A percentile compares a stretch with the other conserved stretches of the same genome.
These are phyloP conservation scores for Umbilicaria muhlenbergii DNA, from an alignment of 495 filamentous ascomycete species.

Conservation along the genomic window DNA sequence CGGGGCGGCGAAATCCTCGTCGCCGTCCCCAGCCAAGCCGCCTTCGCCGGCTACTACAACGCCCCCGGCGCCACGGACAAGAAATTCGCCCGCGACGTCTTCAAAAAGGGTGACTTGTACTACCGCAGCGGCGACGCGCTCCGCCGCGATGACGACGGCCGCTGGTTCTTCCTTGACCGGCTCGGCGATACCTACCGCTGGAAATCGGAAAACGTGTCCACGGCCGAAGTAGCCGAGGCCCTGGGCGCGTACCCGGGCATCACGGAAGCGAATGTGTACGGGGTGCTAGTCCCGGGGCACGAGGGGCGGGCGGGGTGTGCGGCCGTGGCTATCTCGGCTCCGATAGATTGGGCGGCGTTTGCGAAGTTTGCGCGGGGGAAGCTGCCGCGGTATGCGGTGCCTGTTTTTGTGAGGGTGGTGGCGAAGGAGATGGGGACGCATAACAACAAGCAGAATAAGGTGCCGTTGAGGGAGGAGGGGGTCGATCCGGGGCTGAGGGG, in stretches of 20 bases:
- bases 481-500: slow-evolving; percentile 39
- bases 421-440: slow-evolving; percentile 35
- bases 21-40: slow-evolving; percentile 36
- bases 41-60: slow-evolving; percentile 56
- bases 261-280: slow-evolving; percentile 66
- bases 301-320: slow-evolving; percentile 62
- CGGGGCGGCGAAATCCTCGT: slow-evolving; percentile 66
- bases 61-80: slow-evolving; percentile 49
- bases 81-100: slow-evolving; percentile 57
- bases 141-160: slow-evolving; percentile 44
- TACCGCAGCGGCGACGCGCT: slow-evolving; percentile 65
- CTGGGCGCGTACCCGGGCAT: slow-evolving; percentile 51
- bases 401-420: slow-evolving; percentile 54
- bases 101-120: slow-evolving; percentile 57
- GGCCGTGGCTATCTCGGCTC: slow-evolving; percentile 29
- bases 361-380: slow-evolving; percentile 35
- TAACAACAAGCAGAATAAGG: slow-evolving; percentile 78
- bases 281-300: slow-evolving; percentile 51
- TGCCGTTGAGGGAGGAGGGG: slow-evolving; percentile 53
- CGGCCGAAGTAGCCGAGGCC: slow-evolving; percentile 56
- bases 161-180: slow-evolving; percentile 67
- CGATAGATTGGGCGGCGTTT: slow-evolving; percentile 37
- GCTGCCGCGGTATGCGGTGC: slow-evolving; percentile 62
- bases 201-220: slow-evolving; percentile 75
- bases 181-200: slow-evolving; percentile 71